These are phyloP conservation scores for Gonapodya prolifera DNA, from an alignment of 192 early-diverging fungal species.

Conservation along the genomic window DNA sequence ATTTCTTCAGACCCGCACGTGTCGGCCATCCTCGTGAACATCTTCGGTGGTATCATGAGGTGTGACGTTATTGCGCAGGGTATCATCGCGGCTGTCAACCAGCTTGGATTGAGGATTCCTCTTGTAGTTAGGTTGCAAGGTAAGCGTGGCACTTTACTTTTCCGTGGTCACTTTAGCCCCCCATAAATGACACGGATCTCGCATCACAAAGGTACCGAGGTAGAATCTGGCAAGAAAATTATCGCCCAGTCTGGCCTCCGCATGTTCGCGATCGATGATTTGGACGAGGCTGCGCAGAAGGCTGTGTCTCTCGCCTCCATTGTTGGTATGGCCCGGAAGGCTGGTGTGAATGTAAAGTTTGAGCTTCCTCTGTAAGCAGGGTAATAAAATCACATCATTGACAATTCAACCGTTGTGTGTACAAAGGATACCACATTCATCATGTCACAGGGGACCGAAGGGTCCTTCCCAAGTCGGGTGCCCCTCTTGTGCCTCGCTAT, in stretches of 20 bases:
- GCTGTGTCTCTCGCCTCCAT: slow-evolving; percentile 75
- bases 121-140: slow-evolving; percentile 94
- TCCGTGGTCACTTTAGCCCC: neutral
- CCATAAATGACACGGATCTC: too few relatives aligned
- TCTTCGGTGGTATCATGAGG: slow-evolving; percentile 99
- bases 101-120: slow-evolving; percentile 86
- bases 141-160: slow-evolving; percentile 14
- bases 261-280: slow-evolving; percentile 86
- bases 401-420: too few relatives aligned
- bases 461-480: too few relatives aligned
- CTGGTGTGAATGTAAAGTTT: slow-evolving; percentile 7
- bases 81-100: slow-evolving; percentile 87
- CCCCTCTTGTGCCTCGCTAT: too few relatives aligned
- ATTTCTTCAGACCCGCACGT: slow-evolving; percentile 95
- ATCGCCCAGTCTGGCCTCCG: slow-evolving; percentile 82
- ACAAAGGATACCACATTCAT: too few relatives aligned
- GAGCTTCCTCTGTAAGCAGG: slow-evolving; percentile 1
- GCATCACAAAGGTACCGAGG: slow-evolving; percentile 60
- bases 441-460: too few relatives aligned
- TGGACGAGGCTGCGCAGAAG: slow-evolving; percentile 88
- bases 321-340: slow-evolving; percentile 23
- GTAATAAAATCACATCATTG: too few relatives aligned
- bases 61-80: slow-evolving; percentile 98
- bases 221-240: slow-evolving; percentile 80
- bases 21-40: slow-evolving; percentile 96